Percentiles rank a stretch among this genome's conserved stretches.
Evolutionary conservation across 2,329 filamentous ascomycete species (phyloP).

Genomic region (Cordyceps militaris): DNA sequence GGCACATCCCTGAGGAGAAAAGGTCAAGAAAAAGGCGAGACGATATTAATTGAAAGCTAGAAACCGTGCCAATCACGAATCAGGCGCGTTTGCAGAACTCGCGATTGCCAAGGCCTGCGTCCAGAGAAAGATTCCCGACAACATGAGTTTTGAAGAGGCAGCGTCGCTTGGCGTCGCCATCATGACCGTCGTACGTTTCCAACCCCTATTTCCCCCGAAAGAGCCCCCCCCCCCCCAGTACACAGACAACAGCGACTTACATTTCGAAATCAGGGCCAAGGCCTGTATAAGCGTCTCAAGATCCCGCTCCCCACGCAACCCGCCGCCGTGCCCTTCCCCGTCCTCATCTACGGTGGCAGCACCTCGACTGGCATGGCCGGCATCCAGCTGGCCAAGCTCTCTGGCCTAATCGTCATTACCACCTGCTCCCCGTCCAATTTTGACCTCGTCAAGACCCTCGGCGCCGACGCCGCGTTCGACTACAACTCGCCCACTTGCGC

Average conservation of each 20-base stretch:
- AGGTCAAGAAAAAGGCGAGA: too few relatives aligned
- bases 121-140: constrained; percentile 37
- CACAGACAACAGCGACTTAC: too few relatives aligned
- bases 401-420: constrained; percentile 25
- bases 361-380: constrained; percentile 47
- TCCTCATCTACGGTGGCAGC: constrained; percentile 39
- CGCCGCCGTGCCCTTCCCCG: constrained; percentile 27
- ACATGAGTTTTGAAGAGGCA: constrained; percentile 38
- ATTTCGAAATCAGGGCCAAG: too few relatives aligned
- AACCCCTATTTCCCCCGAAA: too few relatives aligned
- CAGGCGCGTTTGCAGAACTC: constrained; percentile 37
- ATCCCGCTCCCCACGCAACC: constrained; percentile 39
- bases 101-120: constrained; percentile 32
- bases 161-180: constrained; percentile 35
- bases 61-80: constrained; percentile 23
- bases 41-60: too few relatives aligned
- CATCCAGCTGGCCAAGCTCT: constrained; percentile 31
- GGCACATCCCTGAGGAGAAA: too few relatives aligned
- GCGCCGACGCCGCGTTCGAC: constrained; percentile 27
- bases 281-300: constrained; percentile 39
- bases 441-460: constrained; percentile 22
- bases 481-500: too few relatives aligned
- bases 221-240: too few relatives aligned
- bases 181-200: constrained; percentile 36
- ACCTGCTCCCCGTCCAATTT: constrained; percentile 27